Evolutionary conservation across 2,329 filamentous ascomycete species (phyloP), one percentile per base, ranked within the genome.

Genomic region (Xylaria sp.): DNA sequence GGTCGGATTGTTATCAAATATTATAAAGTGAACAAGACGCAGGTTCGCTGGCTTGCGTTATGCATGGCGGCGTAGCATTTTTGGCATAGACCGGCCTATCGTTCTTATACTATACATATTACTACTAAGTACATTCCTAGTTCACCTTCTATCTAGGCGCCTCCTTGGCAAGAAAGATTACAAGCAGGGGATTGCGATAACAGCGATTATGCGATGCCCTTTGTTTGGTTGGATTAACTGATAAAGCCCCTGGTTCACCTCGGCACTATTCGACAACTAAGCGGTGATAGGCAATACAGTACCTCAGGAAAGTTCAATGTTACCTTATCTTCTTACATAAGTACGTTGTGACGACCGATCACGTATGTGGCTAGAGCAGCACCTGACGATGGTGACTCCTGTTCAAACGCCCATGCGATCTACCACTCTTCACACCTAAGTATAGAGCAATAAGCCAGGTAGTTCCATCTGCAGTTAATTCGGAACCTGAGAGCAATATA

Each of bases 131-230:
- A 62, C 34, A 37, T 8, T 60, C 20, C 46, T 10, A 10, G 15
- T 28, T 44, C 23, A 23, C 28, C 28, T 28, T 28, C 3, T 28
- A 28, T 28, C 3, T 41, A n/a, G 2, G n/a, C 20, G 51, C 41
- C 58, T 37, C 28, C 57, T 48, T 60, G 44, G 57, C 57, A 31
- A n/a, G 25, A 7, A n/a, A 54, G 10, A 34, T 54, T 34, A 25
- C 25, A n/a, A 34, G 25, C 51, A 54, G 51, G 51, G 51, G 25
- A 28, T 28, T 28, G 28, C 28, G 28, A 28, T 28, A 28, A 28
- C 28, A 28, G n/a, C 5, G 18, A 15, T 34, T 25, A 34, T 3
- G 31, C 13, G 37, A 58, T 1, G 31, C 18, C n/a, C 23, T 7
- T 46, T n/a, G 15, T 7, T 15, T 7, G 56, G 56, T 59, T 59